Percentiles rank a stretch among this genome's conserved stretches.
Evolutionary conservation across 148 eudicot species (phyloP).

Genomic region (Spergularia marina): DNA sequence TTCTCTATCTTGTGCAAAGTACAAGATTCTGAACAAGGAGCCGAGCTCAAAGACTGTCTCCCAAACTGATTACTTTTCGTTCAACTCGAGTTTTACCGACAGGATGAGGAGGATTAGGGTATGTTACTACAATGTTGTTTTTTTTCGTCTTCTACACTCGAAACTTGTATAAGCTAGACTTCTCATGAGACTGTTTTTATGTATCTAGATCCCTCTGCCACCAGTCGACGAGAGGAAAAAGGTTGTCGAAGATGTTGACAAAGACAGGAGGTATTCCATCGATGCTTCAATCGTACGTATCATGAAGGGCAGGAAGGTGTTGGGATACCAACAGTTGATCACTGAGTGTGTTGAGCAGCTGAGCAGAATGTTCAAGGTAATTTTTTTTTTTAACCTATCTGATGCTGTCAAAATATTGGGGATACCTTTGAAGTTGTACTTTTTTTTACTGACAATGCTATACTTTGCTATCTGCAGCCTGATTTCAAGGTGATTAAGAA

Average conservation of each 20-base stretch:
- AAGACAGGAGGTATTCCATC: slow-evolving; percentile 43
- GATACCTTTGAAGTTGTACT: no score
- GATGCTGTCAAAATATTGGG: neutral
- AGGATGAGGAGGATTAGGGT: slow-evolving; percentile 50
- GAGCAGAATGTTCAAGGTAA: slow-evolving; percentile 44
- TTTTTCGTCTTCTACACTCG: no score
- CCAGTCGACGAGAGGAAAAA: slow-evolving; percentile 45
- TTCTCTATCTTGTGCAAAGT: slow-evolving; percentile 46
- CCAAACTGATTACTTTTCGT: slow-evolving; percentile 34
- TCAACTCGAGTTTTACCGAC: slow-evolving; percentile 41
- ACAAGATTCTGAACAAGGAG: slow-evolving; percentile 38
- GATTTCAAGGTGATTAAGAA: slow-evolving; percentile 43
- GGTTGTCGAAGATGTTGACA: slow-evolving; percentile 47
- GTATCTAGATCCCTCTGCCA: slow-evolving; percentile 41
- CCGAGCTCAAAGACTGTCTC: slow-evolving; percentile 34
- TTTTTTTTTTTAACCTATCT: neutral
- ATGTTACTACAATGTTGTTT: neutral
- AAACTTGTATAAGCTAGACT: neutral
- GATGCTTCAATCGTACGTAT: slow-evolving; percentile 50
- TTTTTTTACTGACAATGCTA: no score
- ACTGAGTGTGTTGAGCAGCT: slow-evolving; percentile 46
- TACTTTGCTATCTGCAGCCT: slow-evolving; percentile 33
- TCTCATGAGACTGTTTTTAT: neutral
- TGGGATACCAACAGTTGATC: slow-evolving; percentile 41
- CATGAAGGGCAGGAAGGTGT: slow-evolving; percentile 45